Base-by-base conservation (phyloP, 768 basidiomycete genomes). In the Trametopsis cervina region DNA sequence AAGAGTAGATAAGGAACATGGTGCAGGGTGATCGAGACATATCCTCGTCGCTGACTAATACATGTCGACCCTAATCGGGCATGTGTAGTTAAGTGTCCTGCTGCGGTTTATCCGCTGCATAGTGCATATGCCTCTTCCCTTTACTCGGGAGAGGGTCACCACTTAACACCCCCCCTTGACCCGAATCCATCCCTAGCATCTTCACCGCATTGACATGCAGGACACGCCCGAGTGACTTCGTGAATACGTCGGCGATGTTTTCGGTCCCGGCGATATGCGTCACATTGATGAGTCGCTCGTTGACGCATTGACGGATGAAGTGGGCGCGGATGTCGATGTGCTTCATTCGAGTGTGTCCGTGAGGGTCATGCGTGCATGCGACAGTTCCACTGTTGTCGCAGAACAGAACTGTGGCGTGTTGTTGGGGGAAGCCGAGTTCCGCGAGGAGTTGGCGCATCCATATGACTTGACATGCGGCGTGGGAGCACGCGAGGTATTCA, bases 311-410 rank as follows among this genome's bases (percentile, higher is more conserved):
- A 18, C 61, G 57, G 21, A 69, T 53, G 44, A 62, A 67, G 52
- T 71, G 69, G 43, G 66, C 55, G 0, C 59, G 54, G 24, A 70
- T 57, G 47, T 66, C 61, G 43, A 72, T 66, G 54, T 72, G 70
- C 42, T 69, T 68, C 12, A 65, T 64, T 13, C 62, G 56, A 2
- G 58, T 35, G 37, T 69, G 63, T 47, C 61, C 61, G 23, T 60
- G 51, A 3, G 54, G 51, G 27, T 67, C 60, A 15, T 61, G 54
- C 0, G 63, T 42, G 15, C 69, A 49, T 0, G 61, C 51, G 36
- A 70, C 63, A 0, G 68, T 60, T 3, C 63, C 63, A 38, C 66
- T 64, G 45, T 69, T 71, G 63, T 73, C 70, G 38, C 58, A 58
- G 35, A 50, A 46, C n/a, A 72, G 60, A 2, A 44, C 55, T 3